A percentile compares a stretch with the other conserved stretches of the same genome.
phyloP scores from a whole-genome alignment of 2,329 filamentous ascomycete species.

The Fusarium pseudograminearum region DNA sequence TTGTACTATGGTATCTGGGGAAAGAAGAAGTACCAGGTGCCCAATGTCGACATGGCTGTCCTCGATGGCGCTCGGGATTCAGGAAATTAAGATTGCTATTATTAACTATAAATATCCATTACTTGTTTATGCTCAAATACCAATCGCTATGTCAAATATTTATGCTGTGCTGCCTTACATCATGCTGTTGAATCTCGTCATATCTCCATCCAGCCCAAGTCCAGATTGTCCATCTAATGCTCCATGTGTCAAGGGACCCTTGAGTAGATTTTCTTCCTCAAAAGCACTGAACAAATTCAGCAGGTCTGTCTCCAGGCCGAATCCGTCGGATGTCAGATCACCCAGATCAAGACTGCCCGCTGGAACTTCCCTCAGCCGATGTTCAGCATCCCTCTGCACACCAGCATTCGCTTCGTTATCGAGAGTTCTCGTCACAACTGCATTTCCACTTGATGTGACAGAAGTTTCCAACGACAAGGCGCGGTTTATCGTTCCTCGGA shows the following conservation, averaged over 20 bases:
- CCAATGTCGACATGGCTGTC: not conserved
- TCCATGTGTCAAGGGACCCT: not conserved
- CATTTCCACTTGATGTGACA: accelerated
- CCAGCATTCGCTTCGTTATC: not conserved
- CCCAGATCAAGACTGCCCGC: not conserved
- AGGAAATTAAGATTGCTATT: not conserved
- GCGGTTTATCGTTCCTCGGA: conserved; percentile 9
- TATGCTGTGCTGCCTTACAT: not conserved
- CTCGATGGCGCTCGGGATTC: not conserved
- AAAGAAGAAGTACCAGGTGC: conserved; percentile 45
- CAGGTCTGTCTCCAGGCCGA: conserved; percentile 16
- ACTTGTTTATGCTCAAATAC: accelerated
- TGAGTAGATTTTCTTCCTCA: not conserved
- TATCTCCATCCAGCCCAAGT: not conserved
- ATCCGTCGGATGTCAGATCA: not conserved
- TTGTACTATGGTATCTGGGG: conserved; percentile 50
- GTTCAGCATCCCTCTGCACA: not conserved
- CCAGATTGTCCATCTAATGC: not conserved
- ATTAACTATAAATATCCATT: not conserved
- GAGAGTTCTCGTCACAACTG: not conserved
- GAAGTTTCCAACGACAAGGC: conserved; percentile 7
- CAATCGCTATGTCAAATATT: not conserved
- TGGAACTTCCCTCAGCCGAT: not conserved
- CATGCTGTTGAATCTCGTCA: not conserved
- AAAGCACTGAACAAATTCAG: conserved; percentile 19